Percentiles rank a stretch among this genome's conserved stretches.
These are phyloP conservation scores for Aspergillus fischeri DNA, from an alignment of 2,329 filamentous ascomycete species.

Conservation along the genomic window DNA sequence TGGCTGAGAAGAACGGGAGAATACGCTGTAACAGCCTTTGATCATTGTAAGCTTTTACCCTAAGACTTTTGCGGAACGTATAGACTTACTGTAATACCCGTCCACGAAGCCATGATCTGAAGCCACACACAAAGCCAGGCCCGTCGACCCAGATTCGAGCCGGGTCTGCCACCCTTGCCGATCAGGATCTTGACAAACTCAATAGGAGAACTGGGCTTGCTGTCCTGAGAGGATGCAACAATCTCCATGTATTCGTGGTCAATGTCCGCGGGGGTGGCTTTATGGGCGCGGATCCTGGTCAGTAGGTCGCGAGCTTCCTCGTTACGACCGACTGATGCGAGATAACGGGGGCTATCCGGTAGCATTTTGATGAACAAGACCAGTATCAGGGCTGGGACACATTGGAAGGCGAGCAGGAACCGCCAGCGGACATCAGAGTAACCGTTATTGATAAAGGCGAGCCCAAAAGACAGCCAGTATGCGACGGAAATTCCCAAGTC, in stretches of 20 bases:
- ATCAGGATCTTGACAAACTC: conserved; percentile 38
- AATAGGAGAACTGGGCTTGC: conserved; percentile 32
- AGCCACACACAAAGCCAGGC: conserved; percentile 44
- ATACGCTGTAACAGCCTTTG: conserved; percentile 36
- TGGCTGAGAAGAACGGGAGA: conserved; percentile 26
- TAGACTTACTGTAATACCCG: conserved; percentile 40
- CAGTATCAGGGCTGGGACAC: conserved; percentile 27
- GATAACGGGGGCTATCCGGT: conserved; percentile 30
- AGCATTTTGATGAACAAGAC: conserved; percentile 27
- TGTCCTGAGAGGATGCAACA: conserved; percentile 25
- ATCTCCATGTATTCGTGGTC: conserved; percentile 36
- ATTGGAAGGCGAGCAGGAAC: conserved; percentile 33
- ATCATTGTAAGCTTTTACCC: too few species aligned
- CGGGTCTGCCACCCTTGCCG: conserved; percentile 28
- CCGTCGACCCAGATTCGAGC: conserved; percentile 34
- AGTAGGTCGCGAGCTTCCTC: conserved; percentile 47
- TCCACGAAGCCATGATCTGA: conserved; percentile 46
- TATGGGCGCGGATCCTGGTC: conserved; percentile 28
- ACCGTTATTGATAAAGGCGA: conserved; percentile 31
- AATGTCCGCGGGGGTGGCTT: conserved; percentile 22
- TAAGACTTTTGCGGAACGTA: conserved; percentile 23
- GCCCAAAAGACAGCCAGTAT: conserved; percentile 36
- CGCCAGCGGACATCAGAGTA: conserved; percentile 33
- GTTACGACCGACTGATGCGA: conserved; percentile 36
- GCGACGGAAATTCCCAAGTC: conserved; percentile 46